Percentiles rank a stretch among this genome's conserved stretches.
These are phyloP conservation scores for Geotrichum cucujoidarum DNA, from an alignment of 1,139 yeast genomes.

Conservation along the genomic window DNA sequence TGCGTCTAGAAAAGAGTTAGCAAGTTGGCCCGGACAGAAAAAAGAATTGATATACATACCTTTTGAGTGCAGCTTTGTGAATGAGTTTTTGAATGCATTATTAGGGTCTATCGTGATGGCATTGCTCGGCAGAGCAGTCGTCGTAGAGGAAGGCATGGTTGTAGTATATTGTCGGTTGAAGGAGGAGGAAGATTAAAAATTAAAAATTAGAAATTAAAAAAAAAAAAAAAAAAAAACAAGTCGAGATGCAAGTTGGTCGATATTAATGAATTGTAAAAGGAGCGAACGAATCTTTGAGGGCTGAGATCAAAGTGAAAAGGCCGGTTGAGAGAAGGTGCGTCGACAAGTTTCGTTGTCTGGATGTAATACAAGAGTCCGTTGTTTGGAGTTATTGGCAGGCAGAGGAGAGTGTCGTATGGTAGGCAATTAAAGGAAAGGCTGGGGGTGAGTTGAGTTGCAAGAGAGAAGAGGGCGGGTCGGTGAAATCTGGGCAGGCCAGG, in stretches of 20 bases:
- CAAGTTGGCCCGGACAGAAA: not conserved
- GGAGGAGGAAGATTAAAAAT: constrained; percentile 1
- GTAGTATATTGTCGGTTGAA: not conserved
- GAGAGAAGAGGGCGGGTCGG: too few relatives aligned
- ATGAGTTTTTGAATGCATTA: constrained; percentile 7
- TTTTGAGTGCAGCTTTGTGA: constrained; percentile 10
- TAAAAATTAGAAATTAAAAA: not conserved
- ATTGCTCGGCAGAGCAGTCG: constrained; percentile 10
- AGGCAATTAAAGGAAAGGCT: too few relatives aligned
- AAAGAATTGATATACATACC: constrained; percentile 8
- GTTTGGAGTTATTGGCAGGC: too few relatives aligned
- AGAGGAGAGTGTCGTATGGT: too few relatives aligned
- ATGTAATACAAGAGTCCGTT: too few relatives aligned
- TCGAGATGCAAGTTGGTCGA: not conserved
- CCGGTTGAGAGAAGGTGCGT: too few relatives aligned
- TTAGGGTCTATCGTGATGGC: constrained; percentile 9
- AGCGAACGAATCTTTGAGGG: too few relatives aligned
- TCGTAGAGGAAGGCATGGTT: not conserved
- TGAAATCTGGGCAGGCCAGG: too few relatives aligned
- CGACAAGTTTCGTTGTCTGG: too few relatives aligned
- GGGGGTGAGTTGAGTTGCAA: too few relatives aligned
- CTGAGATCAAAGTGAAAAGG: too few relatives aligned
- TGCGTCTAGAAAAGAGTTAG: constrained; percentile 28
- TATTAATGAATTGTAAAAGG: too few relatives aligned
- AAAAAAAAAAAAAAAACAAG: not conserved